These are phyloP conservation scores for Dendrostoma leiphaemia DNA, from an alignment of 2,329 filamentous ascomycete species.

Conservation along the genomic window DNA sequence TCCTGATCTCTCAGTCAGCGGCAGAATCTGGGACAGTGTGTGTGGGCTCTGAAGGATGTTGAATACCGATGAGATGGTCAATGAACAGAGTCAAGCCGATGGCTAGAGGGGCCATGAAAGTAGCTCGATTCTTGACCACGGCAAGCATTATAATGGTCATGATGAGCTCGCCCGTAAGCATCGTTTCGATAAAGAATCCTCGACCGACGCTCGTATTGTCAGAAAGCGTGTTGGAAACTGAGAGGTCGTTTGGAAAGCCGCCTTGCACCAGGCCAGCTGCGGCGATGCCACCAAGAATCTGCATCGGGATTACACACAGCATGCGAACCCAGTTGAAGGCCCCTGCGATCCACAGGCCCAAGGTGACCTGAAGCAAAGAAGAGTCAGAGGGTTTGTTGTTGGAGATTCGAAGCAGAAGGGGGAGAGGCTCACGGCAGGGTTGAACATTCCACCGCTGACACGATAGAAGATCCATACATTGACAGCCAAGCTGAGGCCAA, in stretches of 20 bases:
- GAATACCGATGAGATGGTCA: neutral
- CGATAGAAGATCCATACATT: conserved; percentile 6
- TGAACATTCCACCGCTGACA: conserved; percentile 1
- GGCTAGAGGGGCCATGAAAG: conserved; percentile 33
- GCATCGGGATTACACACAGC: conserved; percentile 28
- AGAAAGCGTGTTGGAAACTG: too few relatives aligned
- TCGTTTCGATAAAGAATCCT: conserved; percentile 52
- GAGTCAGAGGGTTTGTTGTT: too few relatives aligned
- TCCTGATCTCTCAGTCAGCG: too few relatives aligned
- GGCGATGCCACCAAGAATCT: conserved; percentile 28
- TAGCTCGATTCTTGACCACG: conserved; percentile 58
- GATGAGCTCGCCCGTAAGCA: conserved; percentile 48
- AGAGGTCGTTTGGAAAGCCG: too few relatives aligned
- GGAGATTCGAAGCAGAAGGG: too few relatives aligned
- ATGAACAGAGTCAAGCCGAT: neutral
- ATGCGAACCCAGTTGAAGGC: conserved; percentile 37
- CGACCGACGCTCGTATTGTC: conserved; percentile 39
- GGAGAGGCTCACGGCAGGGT: neutral
- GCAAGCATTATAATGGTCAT: conserved; percentile 56
- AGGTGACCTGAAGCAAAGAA: conserved; percentile 25
- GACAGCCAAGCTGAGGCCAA: neutral
- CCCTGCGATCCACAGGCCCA: conserved; percentile 46
- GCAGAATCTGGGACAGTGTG: too few relatives aligned
- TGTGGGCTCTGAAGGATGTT: neutral
- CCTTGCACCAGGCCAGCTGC: conserved; percentile 44